A percentile compares a stretch with the other conserved stretches of the same genome.
These are phyloP conservation scores for Plicaturopsis crispa DNA, from an alignment of 768 basidiomycete species.

Conservation along the genomic window DNA sequence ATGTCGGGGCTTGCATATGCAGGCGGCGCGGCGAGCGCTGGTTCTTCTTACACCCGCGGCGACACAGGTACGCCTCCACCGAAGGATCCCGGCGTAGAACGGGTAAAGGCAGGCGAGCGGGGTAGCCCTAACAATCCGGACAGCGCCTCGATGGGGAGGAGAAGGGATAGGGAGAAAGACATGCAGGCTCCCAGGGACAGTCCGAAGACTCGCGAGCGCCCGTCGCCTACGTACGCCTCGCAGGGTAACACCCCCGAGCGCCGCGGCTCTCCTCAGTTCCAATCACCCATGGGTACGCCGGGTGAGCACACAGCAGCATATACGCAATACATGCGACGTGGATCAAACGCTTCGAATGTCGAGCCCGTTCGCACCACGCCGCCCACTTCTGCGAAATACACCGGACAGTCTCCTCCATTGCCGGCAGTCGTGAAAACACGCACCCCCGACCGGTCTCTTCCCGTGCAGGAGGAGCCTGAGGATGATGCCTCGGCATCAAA, in stretches of 20 bases:
- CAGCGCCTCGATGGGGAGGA: too few species aligned
- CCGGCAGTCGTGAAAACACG: slow-evolving; percentile 43
- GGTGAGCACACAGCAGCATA: slow-evolving; percentile 29
- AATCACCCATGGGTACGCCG: slow-evolving; percentile 39
- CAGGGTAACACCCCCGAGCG: slow-evolving; percentile 47
- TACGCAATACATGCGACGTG: too few species aligned
- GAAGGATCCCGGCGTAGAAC: slow-evolving; percentile 45
- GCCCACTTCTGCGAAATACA: neutral
- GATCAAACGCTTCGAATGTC: too few species aligned
- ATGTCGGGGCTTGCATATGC: slow-evolving; percentile 37
- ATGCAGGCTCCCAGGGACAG: slow-evolving; percentile 38
- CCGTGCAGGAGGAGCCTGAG: slow-evolving; percentile 71
- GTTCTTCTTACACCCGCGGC: slow-evolving; percentile 24
- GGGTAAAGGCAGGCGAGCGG: slow-evolving; percentile 43
- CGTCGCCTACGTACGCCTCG: slow-evolving; percentile 25
- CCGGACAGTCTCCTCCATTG: slow-evolving; percentile 42
- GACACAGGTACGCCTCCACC: slow-evolving; percentile 43
- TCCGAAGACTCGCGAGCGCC: slow-evolving; percentile 34
- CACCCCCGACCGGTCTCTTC: slow-evolving; percentile 65
- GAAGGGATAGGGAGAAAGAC: too few species aligned
- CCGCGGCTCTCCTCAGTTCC: slow-evolving; percentile 39
- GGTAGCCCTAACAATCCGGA: too few species aligned
- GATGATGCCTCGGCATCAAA: slow-evolving; percentile 47
- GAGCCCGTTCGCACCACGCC: too few species aligned
- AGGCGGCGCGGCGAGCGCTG: slow-evolving; percentile 36